Base-by-base conservation (phyloP, 2,329 filamentous ascomycete genomes). In the Hymenotorrendiella dingleyae region DNA sequence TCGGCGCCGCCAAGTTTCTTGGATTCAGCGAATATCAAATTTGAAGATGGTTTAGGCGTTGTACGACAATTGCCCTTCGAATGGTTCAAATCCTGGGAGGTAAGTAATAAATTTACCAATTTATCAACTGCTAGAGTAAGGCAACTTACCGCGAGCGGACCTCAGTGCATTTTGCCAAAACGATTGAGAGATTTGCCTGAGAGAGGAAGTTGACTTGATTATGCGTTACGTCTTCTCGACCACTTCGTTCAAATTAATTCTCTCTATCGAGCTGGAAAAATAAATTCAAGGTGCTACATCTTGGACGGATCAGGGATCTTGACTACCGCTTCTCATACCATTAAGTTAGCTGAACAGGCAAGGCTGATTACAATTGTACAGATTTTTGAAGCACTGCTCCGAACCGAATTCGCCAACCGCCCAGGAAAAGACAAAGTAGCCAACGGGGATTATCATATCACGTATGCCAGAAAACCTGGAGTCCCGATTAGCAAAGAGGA, bases 11-110 rank as follows among this genome's bases (percentile, higher is more conserved):
- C 34, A 6, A 12, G 10, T 11, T n/a, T 43, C 9, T 4, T 16
- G 5, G 20, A 16, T n/a, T 12, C 27, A 12, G 11, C 8, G 8
- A 27, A 27, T 14, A 33, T 37, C 11, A 10, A 7, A 14, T 43
- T 43, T 36, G 21, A 26, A 11, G 40, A 43, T 33, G 40, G 22
- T 14, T 17, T 37, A 9, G 40, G 40, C 10, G 9, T 26, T 24
- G 27, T 24, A 6, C 17, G 27, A n/a, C 9, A 17, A 23, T 19
- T 43, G n/a, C 34, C n/a, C 9, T 32, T 34, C 11, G 29, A 35
- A 35, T 41, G 21, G 21, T 41, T 41, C 29, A 30, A 35, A 19
- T 22, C 34, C 19, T 28, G 29, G 39, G 39, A 41, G 21, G 30
- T 41, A 7, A 39, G 36, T 29, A 7, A 9, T 6, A 19, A 20